A percentile compares a stretch with the other conserved stretches of the same genome.
These are phyloP conservation scores for Hordeum marinum DNA, from an alignment of 176 grass and related monocot species.

Conservation along the genomic window DNA sequence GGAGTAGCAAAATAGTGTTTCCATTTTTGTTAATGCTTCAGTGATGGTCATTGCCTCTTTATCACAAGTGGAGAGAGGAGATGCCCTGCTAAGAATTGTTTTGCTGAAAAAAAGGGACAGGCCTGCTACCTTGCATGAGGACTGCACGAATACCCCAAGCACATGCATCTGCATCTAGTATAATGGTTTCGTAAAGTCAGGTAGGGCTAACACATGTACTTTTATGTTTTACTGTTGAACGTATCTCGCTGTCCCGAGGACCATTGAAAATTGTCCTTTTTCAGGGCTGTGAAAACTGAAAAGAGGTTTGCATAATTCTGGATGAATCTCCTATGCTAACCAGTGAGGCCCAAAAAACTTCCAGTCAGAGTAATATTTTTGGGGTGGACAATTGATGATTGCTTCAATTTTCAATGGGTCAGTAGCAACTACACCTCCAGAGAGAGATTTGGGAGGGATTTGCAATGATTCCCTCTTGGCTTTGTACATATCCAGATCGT, in stretches of 20 bases:
- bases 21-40: not conserved
- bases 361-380: not conserved
- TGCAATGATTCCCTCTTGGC: too few relatives aligned
- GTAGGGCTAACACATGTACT: too few relatives aligned
- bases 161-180: too few relatives aligned
- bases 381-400: not conserved
- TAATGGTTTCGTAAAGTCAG: too few relatives aligned
- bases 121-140: not conserved
- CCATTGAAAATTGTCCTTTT: too few relatives aligned
- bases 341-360: not conserved
- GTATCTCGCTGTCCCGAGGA: too few relatives aligned
- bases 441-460: too few relatives aligned
- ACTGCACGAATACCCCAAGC: not conserved
- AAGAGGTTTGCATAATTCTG: not conserved
- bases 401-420: too few relatives aligned
- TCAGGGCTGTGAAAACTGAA: too few relatives aligned
- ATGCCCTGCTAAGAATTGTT: not conserved
- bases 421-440: too few relatives aligned
- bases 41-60: not conserved
- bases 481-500: too few relatives aligned
- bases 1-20: not conserved
- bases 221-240: too few relatives aligned
- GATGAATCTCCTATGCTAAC: not conserved
- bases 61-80: not conserved
- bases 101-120: not conserved